phyloP scores from a whole-genome alignment of 2,329 filamentous ascomycete genomes.

The Phyllosticta capitalensis region DNA sequence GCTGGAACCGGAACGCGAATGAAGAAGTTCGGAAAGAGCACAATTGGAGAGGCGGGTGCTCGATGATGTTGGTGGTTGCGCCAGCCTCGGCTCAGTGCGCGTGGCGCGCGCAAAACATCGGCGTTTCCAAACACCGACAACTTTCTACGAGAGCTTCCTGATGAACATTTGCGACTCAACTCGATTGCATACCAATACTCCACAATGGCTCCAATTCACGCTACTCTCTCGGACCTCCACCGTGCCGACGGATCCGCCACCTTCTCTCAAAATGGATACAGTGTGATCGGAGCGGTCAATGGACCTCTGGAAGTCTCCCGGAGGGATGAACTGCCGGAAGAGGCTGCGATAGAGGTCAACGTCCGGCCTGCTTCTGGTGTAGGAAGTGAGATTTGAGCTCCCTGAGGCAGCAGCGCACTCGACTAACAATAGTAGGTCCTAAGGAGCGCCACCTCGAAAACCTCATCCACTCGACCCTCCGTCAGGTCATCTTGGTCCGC shows the following conservation, averaged over 20 bases:
- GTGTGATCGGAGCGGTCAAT: constrained; percentile 77
- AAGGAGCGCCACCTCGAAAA: constrained; percentile 66
- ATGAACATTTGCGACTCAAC: neutral
- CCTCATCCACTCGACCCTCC: constrained; percentile 60
- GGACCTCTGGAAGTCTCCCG: constrained; percentile 84
- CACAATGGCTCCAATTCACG: constrained; percentile 18
- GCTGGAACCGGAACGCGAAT: too few relatives aligned
- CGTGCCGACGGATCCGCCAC: constrained; percentile 73
- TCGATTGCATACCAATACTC: neutral
- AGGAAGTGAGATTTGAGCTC: constrained; percentile 50
- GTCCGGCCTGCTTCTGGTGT: constrained; percentile 78
- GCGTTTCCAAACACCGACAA: constrained; percentile 4
- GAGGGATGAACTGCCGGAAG: constrained; percentile 83
- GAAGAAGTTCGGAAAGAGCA: too few relatives aligned
- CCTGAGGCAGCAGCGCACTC: neutral
- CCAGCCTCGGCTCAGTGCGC: constrained; percentile 5
- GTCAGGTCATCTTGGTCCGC: constrained; percentile 64
- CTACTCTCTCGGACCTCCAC: constrained; percentile 40
- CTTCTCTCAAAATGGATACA: constrained; percentile 67
- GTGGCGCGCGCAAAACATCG: constrained; percentile 2
- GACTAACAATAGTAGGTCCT: constrained; percentile 24
- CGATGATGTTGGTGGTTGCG: neutral
- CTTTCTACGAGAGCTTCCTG: constrained; percentile 9
- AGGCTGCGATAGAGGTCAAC: constrained; percentile 82
- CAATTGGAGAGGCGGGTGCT: neutral